phyloP scores from a whole-genome alignment of 305 asterid species.

The Fraxinus angustifolia region DNA sequence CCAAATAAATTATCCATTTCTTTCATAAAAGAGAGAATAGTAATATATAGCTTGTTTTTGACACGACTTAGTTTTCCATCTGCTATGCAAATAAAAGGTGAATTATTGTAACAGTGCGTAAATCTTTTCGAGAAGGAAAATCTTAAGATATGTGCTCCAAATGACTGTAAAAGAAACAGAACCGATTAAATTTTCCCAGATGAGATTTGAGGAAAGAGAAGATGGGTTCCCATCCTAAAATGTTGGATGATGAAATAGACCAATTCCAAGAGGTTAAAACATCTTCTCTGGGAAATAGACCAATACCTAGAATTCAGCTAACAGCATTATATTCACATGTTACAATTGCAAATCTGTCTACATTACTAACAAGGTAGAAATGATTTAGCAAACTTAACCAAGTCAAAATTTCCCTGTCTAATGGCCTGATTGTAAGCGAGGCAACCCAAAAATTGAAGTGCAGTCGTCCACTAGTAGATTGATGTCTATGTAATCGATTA shows the following conservation, averaged over 20 bases:
- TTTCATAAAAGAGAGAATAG: neutral
- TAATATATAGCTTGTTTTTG: neutral
- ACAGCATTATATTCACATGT: neutral
- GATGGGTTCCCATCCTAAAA: constrained; percentile 8
- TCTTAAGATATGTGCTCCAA: neutral
- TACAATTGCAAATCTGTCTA: neutral
- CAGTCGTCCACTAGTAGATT: neutral
- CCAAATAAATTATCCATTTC: constrained; percentile 60
- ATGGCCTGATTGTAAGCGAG: neutral
- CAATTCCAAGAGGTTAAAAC: constrained; percentile 21
- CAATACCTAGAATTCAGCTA: constrained; percentile 31
- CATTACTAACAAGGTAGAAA: neutral
- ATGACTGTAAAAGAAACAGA: neutral
- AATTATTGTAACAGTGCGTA: neutral
- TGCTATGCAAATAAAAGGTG: neutral
- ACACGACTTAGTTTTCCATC: neutral
- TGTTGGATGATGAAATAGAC: constrained; percentile 20
- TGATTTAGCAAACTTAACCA: neutral
- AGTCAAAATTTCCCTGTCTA: neutral
- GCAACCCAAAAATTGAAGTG: neutral
- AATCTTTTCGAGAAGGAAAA: neutral
- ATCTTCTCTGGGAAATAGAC: neutral
- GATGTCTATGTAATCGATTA: neutral
- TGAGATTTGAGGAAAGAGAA: neutral
- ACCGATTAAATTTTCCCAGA: neutral